Base-by-base conservation (phyloP, 169 alveolate genomes). In the Hepatocystis sp. region DNA sequence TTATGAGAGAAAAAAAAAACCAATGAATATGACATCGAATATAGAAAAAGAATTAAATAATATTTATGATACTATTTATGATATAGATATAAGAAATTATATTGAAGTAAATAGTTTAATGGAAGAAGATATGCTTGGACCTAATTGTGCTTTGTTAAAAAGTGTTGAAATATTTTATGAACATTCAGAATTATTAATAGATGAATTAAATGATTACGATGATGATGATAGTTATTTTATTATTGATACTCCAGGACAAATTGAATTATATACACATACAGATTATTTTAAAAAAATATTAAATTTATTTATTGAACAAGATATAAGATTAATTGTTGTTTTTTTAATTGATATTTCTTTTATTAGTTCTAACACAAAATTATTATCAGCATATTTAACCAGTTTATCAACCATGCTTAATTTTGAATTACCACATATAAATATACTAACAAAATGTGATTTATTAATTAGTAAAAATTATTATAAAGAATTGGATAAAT, bases 161-260 rank as follows among this genome's bases (percentile, higher is more conserved):
- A 97, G 99, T 86, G 95, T 98, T 95, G 99, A 98, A 92, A 95
- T 95, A 65, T 91, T 97, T 56, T 86, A 95, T 32, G 97, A 96
- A 52, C 94, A 97, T 91, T 84, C 96, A 42, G 98, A 96, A 61
- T 96, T 99, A 98, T 93, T 98, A 34, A 92, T 95, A 66, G 99
- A 98, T n/a, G 96, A 96, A 86, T 91, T 97, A 25, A 94, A 96
- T 52, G 95, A 95, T 21, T 92, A 92, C 56, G 96, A 96, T 49
- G 98, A 97, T 11, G 98, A 97, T 76, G 98, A 98, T 88, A 95
- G 95, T 51, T 97, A 97, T 71, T 93, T 97, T 39, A 85, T 98
- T 25, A 96, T 98, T 88, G 99, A 98, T 81, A 97, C 99, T 39
- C 99, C 99, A 0, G 99, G 99, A 34, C 98, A 97, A 90, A 97